Percentiles rank a stretch among this genome's conserved stretches.
These are phyloP conservation scores for Lophium mytilinum DNA, from an alignment of 495 filamentous ascomycete species.

Conservation along the genomic window DNA sequence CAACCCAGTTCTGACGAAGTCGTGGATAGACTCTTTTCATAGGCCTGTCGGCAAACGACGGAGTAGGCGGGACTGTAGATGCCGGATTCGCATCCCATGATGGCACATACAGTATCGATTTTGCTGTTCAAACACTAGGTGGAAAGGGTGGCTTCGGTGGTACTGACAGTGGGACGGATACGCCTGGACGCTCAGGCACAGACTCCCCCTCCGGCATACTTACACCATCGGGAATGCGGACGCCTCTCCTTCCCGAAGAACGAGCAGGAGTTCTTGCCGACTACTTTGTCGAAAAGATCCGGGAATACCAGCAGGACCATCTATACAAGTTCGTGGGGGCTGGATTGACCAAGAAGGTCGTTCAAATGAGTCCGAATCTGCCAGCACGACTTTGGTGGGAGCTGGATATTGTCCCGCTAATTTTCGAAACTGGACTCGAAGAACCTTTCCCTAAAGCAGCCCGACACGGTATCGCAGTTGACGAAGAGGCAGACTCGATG, in stretches of 20 bases:
- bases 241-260: slow-evolving; percentile 7
- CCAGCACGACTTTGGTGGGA: slow-evolving; percentile 72
- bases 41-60: slow-evolving; percentile 25
- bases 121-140: slow-evolving; percentile 51
- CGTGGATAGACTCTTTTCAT: slow-evolving; percentile 24
- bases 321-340: slow-evolving; percentile 35
- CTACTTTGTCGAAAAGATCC: slow-evolving; percentile 22
- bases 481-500: slow-evolving; percentile 84
- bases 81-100: slow-evolving; percentile 62
- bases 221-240: slow-evolving; percentile 25
- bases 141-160: not conserved
- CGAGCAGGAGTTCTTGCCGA: slow-evolving; percentile 16
- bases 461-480: slow-evolving; percentile 48
- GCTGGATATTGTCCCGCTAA: slow-evolving; percentile 67
- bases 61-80: slow-evolving; percentile 12
- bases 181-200: not conserved
- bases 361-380: slow-evolving; percentile 48
- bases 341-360: slow-evolving; percentile 47
- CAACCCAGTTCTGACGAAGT: not conserved
- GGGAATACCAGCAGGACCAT: slow-evolving; percentile 27
- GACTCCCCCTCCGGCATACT: not conserved
- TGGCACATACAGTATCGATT: slow-evolving; percentile 70
- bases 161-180: not conserved
- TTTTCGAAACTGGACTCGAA: slow-evolving; percentile 34
- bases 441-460: slow-evolving; percentile 24